phyloP scores from a whole-genome alignment of 495 filamentous ascomycete species.

The Aspergillus kassunensis region DNA sequence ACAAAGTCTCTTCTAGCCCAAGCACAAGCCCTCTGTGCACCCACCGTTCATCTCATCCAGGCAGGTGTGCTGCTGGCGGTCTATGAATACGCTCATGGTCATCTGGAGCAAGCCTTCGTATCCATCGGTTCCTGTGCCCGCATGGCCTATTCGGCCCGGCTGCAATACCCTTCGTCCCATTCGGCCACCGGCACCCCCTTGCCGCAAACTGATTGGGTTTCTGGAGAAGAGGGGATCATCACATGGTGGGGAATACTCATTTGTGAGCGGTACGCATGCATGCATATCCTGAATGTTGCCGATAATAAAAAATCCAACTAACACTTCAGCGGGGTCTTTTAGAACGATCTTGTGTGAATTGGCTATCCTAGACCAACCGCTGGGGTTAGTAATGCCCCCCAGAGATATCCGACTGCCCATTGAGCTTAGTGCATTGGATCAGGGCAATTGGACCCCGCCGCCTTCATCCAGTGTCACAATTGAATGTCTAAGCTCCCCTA shows the following conservation, averaged over 20 bases:
- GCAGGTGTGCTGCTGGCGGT: conserved; percentile 27
- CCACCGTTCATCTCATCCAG: conserved; percentile 28
- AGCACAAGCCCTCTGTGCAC: conserved; percentile 22
- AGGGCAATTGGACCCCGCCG: no score
- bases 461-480: background rate
- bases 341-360: background rate
- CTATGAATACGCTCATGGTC: conserved; percentile 26
- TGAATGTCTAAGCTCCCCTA: background rate
- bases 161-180: conserved; percentile 1
- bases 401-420: background rate
- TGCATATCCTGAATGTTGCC: background rate
- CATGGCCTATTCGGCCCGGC: conserved; percentile 19
- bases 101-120: conserved; percentile 23
- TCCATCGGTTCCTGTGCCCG: conserved; percentile 28
- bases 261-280: conserved; percentile 20
- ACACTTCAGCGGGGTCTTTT: background rate
- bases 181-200: background rate
- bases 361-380: background rate
- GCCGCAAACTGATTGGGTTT: background rate
- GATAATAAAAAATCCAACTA: no score
- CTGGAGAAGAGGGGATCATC: conserved; percentile 20
- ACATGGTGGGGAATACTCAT: conserved; percentile 32
- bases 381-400: background rate
- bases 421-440: no score
- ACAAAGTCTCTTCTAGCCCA: conserved; percentile 26